Evolutionary conservation across 2,329 filamentous ascomycete species (phyloP).

Genomic region (Penicillium griseofulvum): DNA sequence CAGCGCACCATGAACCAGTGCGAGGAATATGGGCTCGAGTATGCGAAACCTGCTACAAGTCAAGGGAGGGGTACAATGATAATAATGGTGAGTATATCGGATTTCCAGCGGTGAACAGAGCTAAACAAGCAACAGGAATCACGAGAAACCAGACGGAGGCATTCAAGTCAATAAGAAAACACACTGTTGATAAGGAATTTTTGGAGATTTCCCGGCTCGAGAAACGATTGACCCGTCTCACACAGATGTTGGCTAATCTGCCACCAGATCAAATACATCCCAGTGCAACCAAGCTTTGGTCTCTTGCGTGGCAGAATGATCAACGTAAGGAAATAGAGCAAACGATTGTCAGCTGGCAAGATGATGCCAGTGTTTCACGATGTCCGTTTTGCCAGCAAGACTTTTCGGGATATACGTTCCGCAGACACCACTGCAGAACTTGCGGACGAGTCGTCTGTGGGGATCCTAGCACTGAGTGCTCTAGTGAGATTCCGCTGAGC

Average conservation of each 20-base stretch:
- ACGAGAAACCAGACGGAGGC: conserved; percentile 68
- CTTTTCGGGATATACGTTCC: conserved; percentile 88
- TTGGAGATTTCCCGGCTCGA: conserved; percentile 87
- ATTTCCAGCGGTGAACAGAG: not conserved
- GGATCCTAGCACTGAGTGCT: conserved; percentile 80
- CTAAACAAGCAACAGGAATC: conserved; percentile 47
- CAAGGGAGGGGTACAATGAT: conserved; percentile 91
- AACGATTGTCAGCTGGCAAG: conserved; percentile 91
- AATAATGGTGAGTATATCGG: conserved; percentile 55
- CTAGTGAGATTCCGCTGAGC: conserved; percentile 76
- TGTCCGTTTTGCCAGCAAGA: conserved; percentile 97
- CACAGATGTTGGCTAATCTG: conserved; percentile 73
- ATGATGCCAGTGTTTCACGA: conserved; percentile 72
- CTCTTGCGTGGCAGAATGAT: conserved; percentile 66
- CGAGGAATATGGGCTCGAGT: conserved; percentile 91
- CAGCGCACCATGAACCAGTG: conserved; percentile 84
- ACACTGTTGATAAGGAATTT: conserved; percentile 77
- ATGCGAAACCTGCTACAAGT: conserved; percentile 99
- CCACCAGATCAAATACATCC: conserved; percentile 64
- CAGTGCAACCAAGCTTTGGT: conserved; percentile 46
- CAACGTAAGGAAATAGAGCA: conserved; percentile 82
- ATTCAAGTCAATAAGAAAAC: conserved; percentile 70
- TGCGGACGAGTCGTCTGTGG: conserved; percentile 93
- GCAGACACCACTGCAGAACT: conserved; percentile 89
- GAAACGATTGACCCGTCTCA: conserved; percentile 86